phyloP scores from a whole-genome alignment of 352 stramenopile species.

The Phytopythium vexans region DNA sequence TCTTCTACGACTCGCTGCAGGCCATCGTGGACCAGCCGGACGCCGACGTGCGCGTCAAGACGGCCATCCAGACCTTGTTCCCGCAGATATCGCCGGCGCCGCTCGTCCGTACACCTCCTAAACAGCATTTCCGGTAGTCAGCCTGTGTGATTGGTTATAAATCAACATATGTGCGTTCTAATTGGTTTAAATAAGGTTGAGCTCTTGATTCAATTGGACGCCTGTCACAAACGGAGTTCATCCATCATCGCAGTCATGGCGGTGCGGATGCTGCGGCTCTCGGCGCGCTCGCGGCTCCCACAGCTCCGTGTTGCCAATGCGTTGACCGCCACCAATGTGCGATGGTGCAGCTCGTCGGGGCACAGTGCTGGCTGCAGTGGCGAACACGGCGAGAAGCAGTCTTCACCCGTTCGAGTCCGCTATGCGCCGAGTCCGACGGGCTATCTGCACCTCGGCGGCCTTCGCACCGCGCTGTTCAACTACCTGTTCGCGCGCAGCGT shows the following conservation, averaged over 20 bases:
- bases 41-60: conserved; percentile 36
- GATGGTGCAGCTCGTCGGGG: not conserved
- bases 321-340: not conserved
- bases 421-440: conserved; percentile 91
- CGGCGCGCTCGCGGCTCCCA: not conserved
- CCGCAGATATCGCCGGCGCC: conserved; percentile 19
- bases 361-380: not conserved
- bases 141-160: conserved; percentile 5
- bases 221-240: no score
- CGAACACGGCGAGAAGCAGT: conserved; percentile 6
- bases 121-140: no score
- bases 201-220: no score
- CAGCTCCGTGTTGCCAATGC: not conserved
- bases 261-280: no score
- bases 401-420: conserved; percentile 56
- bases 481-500: conserved; percentile 88
- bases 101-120: not conserved
- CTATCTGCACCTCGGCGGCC: conserved; percentile 86
- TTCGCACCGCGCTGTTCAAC: conserved; percentile 92
- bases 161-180: no score
- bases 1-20: conserved; percentile 28
- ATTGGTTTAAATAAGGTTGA: no score
- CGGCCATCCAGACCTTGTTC: conserved; percentile 27
- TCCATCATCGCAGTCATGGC: no score
- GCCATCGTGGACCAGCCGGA: conserved; percentile 20